Evolutionary conservation across 768 basidiomycete species (phyloP).

Genomic region (Auricularia auricula-judae): DNA sequence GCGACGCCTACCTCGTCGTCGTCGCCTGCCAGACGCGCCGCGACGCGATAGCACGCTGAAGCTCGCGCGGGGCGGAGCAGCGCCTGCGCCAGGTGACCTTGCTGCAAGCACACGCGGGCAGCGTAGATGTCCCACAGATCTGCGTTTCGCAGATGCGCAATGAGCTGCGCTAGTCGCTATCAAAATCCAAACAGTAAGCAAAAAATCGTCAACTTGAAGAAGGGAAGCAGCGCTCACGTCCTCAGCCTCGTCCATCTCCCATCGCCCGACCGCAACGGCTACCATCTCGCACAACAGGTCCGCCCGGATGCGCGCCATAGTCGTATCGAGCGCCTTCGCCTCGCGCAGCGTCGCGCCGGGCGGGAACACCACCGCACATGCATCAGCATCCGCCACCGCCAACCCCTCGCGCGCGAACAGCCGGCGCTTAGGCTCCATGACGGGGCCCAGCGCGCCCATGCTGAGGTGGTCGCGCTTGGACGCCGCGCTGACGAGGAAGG

Average conservation of each 20-base stretch:
- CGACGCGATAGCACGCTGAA: constrained; percentile 49
- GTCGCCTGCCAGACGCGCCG: constrained; percentile 34
- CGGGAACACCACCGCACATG: constrained; percentile 30
- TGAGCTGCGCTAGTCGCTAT: constrained; percentile 35
- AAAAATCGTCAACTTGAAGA: not conserved
- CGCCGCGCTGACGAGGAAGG: constrained; percentile 53
- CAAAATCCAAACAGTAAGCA: not conserved
- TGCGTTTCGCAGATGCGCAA: constrained; percentile 51
- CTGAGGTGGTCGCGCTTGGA: constrained; percentile 45
- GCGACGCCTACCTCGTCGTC: constrained; percentile 19
- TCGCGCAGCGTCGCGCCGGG: constrained; percentile 44
- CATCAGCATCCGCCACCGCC: constrained; percentile 22
- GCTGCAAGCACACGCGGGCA: constrained; percentile 52
- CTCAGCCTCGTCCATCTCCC: constrained; percentile 56
- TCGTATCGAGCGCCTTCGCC: constrained; percentile 33
- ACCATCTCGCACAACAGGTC: constrained; percentile 63
- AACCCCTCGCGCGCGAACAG: constrained; percentile 56
- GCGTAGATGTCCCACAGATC: constrained; percentile 45
- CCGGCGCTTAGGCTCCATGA: constrained; percentile 54
- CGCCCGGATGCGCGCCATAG: constrained; percentile 52
- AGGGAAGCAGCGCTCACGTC: constrained; percentile 24
- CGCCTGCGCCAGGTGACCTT: constrained; percentile 68
- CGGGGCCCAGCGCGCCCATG: not conserved
- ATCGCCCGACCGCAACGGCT: constrained; percentile 54
- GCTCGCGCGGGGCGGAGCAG: constrained; percentile 43